Percentiles rank a stretch among this genome's conserved stretches.
phyloP scores from a whole-genome alignment of 108 stramenopile genomes.

The Fragilaria crotonensis region DNA sequence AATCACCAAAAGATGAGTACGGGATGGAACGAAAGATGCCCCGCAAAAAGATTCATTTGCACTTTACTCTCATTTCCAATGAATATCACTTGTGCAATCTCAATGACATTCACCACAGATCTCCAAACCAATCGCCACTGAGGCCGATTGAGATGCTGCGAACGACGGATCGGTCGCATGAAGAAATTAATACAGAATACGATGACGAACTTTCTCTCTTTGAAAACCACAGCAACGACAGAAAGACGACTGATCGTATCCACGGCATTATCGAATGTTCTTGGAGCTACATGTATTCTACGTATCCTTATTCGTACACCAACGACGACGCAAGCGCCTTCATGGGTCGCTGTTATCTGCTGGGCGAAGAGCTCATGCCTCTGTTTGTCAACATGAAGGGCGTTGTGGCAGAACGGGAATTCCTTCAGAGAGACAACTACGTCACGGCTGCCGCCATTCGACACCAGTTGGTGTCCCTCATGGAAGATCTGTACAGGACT shows the following conservation, averaged over 20 bases:
- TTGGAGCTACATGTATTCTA: constrained; percentile 67
- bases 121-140: constrained; percentile 42
- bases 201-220: constrained; percentile 12
- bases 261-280: constrained; percentile 49
- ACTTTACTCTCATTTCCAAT: constrained; percentile 63
- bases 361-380: constrained; percentile 64
- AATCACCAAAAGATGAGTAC: constrained; percentile 24
- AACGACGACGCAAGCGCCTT: constrained; percentile 52
- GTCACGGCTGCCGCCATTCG: constrained; percentile 58
- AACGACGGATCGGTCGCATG: not conserved
- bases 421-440: constrained; percentile 81
- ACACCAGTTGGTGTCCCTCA: constrained; percentile 50
- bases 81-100: constrained; percentile 74
- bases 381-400: constrained; percentile 65
- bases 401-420: constrained; percentile 67
- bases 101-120: constrained; percentile 64
- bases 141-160: constrained; percentile 13
- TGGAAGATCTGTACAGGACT: constrained; percentile 57
- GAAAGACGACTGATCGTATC: not conserved
- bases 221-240: too few species aligned
- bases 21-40: constrained; percentile 36
- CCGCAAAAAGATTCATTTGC: constrained; percentile 50
- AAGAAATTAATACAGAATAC: not conserved
- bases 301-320: constrained; percentile 50
- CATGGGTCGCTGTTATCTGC: constrained; percentile 63